These are phyloP conservation scores for Sanghuangporus sanghuang DNA, from an alignment of 1,284 basidiomycete species.

Conservation along the genomic window DNA sequence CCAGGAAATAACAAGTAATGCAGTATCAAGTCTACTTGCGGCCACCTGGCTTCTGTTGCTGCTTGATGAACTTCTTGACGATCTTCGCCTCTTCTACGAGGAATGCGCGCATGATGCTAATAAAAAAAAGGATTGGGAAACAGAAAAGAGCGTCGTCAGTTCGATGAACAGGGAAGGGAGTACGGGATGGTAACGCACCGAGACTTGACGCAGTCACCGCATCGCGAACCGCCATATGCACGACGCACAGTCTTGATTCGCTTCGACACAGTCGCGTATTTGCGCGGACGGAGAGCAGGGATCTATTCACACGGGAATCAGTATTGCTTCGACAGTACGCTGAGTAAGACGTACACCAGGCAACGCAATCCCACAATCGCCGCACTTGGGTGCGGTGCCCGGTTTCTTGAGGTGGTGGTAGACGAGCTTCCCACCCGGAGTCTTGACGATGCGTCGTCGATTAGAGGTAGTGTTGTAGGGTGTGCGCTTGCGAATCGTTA, in stretches of 20 bases:
- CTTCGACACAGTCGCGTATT: conserved; percentile 93
- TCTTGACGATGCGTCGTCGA: conserved; percentile 94
- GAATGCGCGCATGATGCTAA: conserved; percentile 97
- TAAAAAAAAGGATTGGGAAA: background rate
- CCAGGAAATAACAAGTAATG: background rate
- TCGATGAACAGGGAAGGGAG: background rate
- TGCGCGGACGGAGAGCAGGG: conserved; percentile 86
- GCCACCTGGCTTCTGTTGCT: conserved; percentile 48
- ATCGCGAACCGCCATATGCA: conserved; percentile 94
- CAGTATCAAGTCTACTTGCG: conserved; percentile 16
- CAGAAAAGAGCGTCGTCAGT: background rate
- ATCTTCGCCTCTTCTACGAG: conserved; percentile 99
- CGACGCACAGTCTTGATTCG: conserved; percentile 91
- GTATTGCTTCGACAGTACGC: background rate
- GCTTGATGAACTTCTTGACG: conserved; percentile 99
- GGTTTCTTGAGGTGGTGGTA: conserved; percentile 91
- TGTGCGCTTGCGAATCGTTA: conserved; percentile 97
- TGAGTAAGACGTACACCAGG: conserved; percentile 70
- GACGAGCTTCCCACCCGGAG: conserved; percentile 89
- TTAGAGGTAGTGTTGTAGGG: conserved; percentile 99
- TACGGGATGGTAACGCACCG: conserved; percentile 51
- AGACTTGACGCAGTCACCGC: conserved; percentile 88
- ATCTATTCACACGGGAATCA: conserved; percentile 43
- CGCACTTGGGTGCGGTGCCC: conserved; percentile 89
- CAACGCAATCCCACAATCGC: conserved; percentile 91